Evolutionary conservation across 2,329 filamentous ascomycete species (phyloP).

Genomic region (Microascus cirrosus): DNA sequence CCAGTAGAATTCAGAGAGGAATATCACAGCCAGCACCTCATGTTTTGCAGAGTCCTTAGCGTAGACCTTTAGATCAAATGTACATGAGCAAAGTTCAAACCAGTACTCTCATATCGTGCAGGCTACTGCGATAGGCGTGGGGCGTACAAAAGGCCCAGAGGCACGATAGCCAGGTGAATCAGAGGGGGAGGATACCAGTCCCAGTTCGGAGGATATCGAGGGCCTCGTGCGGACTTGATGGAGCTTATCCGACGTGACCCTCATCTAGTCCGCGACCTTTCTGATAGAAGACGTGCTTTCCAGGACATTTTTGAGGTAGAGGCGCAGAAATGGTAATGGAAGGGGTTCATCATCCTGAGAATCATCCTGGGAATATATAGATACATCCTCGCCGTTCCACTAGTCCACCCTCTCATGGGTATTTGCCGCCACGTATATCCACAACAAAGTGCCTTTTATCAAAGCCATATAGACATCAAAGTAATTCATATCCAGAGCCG

Average conservation of each 20-base stretch:
- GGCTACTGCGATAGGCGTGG: constrained; percentile 64
- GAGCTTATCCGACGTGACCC: constrained; percentile 65
- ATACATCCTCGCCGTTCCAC: constrained; percentile 97
- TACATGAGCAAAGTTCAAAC: constrained; percentile 73
- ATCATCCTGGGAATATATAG: constrained; percentile 74
- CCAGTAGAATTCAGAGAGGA: constrained; percentile 87
- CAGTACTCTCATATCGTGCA: constrained; percentile 61
- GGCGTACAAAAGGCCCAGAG: constrained; percentile 85
- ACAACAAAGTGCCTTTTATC: constrained; percentile 78
- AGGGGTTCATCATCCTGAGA: constrained; percentile 67
- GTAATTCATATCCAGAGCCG: constrained; percentile 92
- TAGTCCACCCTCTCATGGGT: constrained; percentile 82
- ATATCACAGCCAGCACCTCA: constrained; percentile 67
- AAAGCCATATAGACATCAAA: constrained; percentile 78
- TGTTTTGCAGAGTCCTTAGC: constrained; percentile 46
- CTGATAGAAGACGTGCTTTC: constrained; percentile 12
- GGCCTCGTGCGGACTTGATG: constrained; percentile 59
- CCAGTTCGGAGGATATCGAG: constrained; percentile 49
- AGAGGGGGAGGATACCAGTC: no score
- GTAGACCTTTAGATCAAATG: constrained; percentile 61
- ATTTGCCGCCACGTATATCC: constrained; percentile 78
- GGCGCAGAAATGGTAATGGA: constrained; percentile 31
- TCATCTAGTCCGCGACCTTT: constrained; percentile 37
- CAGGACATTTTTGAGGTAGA: constrained; percentile 9
- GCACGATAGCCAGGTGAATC: constrained; percentile 68